Conservation (phyloP, 2,329 filamentous ascomycete species). For the Fusarium caatingaense region DNA sequence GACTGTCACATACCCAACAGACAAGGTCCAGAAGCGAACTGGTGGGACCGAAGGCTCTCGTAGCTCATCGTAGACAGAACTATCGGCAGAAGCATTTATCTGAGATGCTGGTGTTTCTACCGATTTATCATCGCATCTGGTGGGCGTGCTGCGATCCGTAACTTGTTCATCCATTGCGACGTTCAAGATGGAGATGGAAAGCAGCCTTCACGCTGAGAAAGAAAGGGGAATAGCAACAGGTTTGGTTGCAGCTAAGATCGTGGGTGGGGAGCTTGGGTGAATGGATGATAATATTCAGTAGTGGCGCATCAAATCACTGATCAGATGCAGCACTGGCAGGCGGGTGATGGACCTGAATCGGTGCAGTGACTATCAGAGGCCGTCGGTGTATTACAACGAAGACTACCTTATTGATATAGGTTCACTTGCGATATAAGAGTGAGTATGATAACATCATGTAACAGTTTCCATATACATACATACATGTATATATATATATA, state of each 20-base stretch:
- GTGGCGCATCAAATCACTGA: not conserved
- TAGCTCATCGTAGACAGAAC: conserved; percentile 1
- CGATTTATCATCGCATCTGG: not conserved
- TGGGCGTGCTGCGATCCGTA: not conserved
- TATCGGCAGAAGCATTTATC: not conserved
- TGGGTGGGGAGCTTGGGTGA: not conserved
- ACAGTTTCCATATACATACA: not conserved
- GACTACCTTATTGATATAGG: not conserved
- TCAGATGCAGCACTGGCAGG: conserved; percentile 11
- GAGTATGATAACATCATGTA: not conserved
- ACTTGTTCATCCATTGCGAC: conserved; percentile 1
- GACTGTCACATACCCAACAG: conserved; percentile 47
- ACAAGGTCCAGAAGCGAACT: conserved; percentile 51
- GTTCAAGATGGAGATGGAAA: not conserved
- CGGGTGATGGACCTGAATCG: not conserved
- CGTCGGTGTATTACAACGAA: not conserved
- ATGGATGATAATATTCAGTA: not conserved
- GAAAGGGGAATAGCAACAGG: not conserved
- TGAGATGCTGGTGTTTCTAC: not conserved
- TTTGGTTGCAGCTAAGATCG: not conserved
- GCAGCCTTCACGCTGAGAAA: not conserved
- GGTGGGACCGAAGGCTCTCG: conserved; percentile 40
- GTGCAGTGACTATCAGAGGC: not conserved
- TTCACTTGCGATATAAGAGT: not conserved
- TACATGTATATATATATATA: not conserved